Base-by-base conservation (phyloP, 352 stramenopile species). In the Phytophthora pini region DNA sequence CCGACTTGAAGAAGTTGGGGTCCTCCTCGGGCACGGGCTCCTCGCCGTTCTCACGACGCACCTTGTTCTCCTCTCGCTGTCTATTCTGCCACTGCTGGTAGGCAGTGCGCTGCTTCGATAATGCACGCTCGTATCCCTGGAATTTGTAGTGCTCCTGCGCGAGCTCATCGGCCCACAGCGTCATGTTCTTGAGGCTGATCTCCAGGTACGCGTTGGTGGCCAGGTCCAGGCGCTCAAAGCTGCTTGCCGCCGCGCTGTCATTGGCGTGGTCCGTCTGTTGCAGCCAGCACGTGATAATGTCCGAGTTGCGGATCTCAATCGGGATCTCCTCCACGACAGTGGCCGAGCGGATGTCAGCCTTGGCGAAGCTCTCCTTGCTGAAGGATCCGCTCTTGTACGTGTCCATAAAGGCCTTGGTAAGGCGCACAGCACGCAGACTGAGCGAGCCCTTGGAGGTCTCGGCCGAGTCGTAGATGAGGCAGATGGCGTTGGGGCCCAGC, bases 111-210 rank as follows among this genome's bases (percentile, higher is more conserved):
- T 95, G 87, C 72, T 95, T 97, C 52, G 88, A 88, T 60, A 95
- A 74, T 70, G 84, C 84, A 44, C 89, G 88, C 72, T 96, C 80
- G 55, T 97, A 97, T 56, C 88, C 82, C 64, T 97, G 87, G 72
- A 97, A 97, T 80, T 97, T 97, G 70, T 88, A 90, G 75, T 99
- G 96, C 76, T 99, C 96, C 58, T 96, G 89, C 4, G 93, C 88
- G 13, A 99, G 86, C 69, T 99, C 97, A 71, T 99, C 97, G 22
- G 98, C 97, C 95, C 96, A 99, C 50, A 95, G 84, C 65, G 90
- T 98, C 64, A 99, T 89, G 79, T 98, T 99, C 87, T 99, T 97
- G n/a, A 99, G 82, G 69, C 98, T 98, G 79, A 97, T 99, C 72
- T 99, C 96, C 63, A 96, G 67, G 82, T 98, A 99, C 32, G 97